phyloP scores from a whole-genome alignment of 1,284 basidiomycete genomes.

The Sporisorium sorghi region DNA sequence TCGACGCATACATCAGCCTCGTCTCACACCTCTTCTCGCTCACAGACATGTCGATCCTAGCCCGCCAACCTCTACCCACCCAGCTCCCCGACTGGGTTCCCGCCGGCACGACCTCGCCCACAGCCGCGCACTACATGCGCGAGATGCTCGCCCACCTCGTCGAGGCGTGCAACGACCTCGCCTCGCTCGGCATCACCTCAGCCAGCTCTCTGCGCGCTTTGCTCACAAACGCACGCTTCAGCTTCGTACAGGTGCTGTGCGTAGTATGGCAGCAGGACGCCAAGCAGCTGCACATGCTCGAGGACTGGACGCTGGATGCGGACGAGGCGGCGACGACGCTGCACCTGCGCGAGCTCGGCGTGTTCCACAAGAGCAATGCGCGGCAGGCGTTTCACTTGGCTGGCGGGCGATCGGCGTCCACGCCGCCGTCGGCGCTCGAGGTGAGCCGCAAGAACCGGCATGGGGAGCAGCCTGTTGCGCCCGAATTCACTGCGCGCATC shows the following conservation, averaged over 20 bases:
- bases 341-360: conserved; percentile 79
- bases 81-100: conserved; percentile 79
- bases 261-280: conserved; percentile 87
- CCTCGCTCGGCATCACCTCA: conserved; percentile 78
- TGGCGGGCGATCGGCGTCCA: conserved; percentile 74
- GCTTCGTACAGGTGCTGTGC: conserved; percentile 85
- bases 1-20: conserved; percentile 86
- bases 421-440: conserved; percentile 23
- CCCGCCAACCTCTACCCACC: conserved; percentile 72
- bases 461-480: conserved; percentile 30
- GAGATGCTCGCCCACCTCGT: conserved; percentile 84
- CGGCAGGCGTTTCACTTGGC: conserved; percentile 85
- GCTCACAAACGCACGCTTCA: conserved; percentile 85
- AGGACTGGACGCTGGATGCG: conserved; percentile 81
- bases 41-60: conserved; percentile 76
- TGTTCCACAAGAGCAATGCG: conserved; percentile 85
- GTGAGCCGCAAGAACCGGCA: conserved; percentile 25
- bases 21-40: conserved; percentile 90
- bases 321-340: conserved; percentile 71
- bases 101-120: conserved; percentile 80
- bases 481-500: conserved; percentile 74
- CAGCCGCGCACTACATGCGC: conserved; percentile 82
- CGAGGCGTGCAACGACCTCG: conserved; percentile 85
- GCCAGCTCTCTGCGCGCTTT: conserved; percentile 77
- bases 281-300: conserved; percentile 83